A percentile compares a stretch with the other conserved stretches of the same genome.
Conservation (phyloP, 2,329 filamentous ascomycete genomes). For the Cercospora sp. region DNA sequence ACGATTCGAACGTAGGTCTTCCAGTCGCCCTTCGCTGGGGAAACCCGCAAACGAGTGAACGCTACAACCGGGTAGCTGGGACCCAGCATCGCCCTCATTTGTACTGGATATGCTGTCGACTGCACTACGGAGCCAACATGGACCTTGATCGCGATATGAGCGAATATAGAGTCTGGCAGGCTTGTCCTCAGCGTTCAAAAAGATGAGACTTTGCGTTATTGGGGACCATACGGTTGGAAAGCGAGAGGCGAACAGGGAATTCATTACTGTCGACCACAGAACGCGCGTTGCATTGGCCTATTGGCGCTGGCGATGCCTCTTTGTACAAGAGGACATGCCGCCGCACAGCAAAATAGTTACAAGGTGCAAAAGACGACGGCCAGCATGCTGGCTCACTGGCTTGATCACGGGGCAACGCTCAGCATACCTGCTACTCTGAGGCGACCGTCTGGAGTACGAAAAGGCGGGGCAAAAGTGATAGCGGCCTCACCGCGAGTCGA, state of each 20-base stretch:
- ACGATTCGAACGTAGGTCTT: not conserved
- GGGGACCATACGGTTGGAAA: not conserved
- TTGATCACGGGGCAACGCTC: not conserved
- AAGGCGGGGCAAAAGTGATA: not conserved
- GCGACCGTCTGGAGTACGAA: not conserved
- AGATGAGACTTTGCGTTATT: not conserved
- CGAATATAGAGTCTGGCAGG: not conserved
- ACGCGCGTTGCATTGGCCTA: too few species aligned
- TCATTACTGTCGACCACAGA: not conserved
- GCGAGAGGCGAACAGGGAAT: not conserved
- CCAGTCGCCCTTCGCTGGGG: not conserved
- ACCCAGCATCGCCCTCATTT: not conserved
- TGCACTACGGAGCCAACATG: not conserved
- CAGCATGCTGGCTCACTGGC: too few species aligned
- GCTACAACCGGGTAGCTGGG: not conserved
- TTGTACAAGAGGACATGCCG: too few species aligned
- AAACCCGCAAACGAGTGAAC: not conserved
- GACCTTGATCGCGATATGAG: not conserved
- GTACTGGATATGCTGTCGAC: not conserved
- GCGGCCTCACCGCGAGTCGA: not conserved
- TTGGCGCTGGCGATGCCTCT: too few species aligned
- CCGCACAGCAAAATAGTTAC: not conserved
- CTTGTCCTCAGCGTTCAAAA: not conserved
- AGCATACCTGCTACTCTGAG: too few species aligned
- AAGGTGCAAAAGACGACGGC: not conserved